phyloP scores from a whole-genome alignment of 225 moss, liverwort and hornwort species.

The Physcomitrium patens region DNA sequence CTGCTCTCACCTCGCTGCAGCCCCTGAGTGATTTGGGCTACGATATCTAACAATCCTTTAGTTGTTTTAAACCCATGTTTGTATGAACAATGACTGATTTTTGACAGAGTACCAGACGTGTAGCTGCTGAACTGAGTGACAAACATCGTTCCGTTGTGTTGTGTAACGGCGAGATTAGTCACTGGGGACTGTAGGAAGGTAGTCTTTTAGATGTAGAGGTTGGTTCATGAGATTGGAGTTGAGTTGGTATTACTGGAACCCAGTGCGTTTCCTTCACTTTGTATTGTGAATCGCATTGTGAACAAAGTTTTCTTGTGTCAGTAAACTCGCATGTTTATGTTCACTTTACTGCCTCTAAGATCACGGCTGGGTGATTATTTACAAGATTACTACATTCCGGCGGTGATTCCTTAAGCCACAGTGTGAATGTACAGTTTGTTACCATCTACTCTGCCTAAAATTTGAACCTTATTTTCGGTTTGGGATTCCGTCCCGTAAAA shows the following conservation, averaged over 20 bases:
- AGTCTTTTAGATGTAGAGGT: slow-evolving; percentile 36
- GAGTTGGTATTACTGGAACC: slow-evolving; percentile 25
- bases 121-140: too few relatives aligned
- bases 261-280: slow-evolving; percentile 28
- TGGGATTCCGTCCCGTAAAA: not conserved
- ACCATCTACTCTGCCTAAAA: not conserved
- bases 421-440: slow-evolving; percentile 6
- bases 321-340: slow-evolving; percentile 16
- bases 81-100: too few relatives aligned
- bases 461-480: slow-evolving; percentile 2
- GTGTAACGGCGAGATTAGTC: too few relatives aligned
- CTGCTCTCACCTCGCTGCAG: too few relatives aligned
- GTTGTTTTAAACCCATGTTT: too few relatives aligned
- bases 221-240: slow-evolving; percentile 28
- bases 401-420: slow-evolving; percentile 2
- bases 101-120: too few relatives aligned
- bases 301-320: slow-evolving; percentile 22
- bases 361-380: not conserved
- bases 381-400: slow-evolving; percentile 8
- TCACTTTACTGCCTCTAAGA: not conserved
- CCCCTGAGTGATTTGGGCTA: too few relatives aligned
- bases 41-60: too few relatives aligned
- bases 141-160: too few relatives aligned
- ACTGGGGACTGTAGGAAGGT: slow-evolving; percentile 36
- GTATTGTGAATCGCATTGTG: slow-evolving; percentile 37